These are phyloP conservation scores for Ambrosiella xylebori DNA, from an alignment of 2,329 filamentous ascomycete genomes.

Conservation along the genomic window DNA sequence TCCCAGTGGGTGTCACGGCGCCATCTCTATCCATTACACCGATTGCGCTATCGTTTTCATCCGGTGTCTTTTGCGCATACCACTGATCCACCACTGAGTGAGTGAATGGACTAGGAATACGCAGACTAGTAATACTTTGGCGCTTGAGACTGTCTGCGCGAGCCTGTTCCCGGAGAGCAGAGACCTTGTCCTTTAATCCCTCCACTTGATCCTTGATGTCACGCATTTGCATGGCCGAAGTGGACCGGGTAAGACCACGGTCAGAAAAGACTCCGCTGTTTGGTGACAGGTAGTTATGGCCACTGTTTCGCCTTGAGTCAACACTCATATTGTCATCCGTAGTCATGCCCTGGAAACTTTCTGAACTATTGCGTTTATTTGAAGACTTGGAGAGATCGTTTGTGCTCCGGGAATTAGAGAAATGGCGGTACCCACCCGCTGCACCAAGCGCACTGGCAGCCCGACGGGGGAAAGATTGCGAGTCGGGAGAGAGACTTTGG, in stretches of 20 bases:
- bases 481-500: constrained; percentile 22
- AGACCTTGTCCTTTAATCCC: constrained; percentile 71
- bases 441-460: constrained; percentile 48
- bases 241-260: constrained; percentile 41
- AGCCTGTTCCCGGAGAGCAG: constrained; percentile 58
- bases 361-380: constrained; percentile 18
- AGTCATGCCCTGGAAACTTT: constrained; percentile 32
- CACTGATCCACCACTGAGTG: constrained; percentile 43
- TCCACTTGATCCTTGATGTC: constrained; percentile 70
- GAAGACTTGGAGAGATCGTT: constrained; percentile 1
- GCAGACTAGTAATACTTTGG: constrained; percentile 56
- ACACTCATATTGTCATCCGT: constrained; percentile 27
- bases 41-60: constrained; percentile 15
- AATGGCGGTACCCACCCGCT: constrained; percentile 39
- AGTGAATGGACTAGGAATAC: constrained; percentile 64
- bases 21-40: not conserved
- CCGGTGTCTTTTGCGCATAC: constrained; percentile 23
- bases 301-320: constrained; percentile 13
- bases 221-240: constrained; percentile 56
- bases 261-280: constrained; percentile 26
- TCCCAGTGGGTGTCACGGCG: not conserved
- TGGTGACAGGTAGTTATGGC: constrained; percentile 25
- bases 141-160: constrained; percentile 64
- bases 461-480: constrained; percentile 25
- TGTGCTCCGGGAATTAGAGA: constrained; percentile 9